phyloP scores from a whole-genome alignment of 129 eudicot species.

The Solidago caesia region DNA sequence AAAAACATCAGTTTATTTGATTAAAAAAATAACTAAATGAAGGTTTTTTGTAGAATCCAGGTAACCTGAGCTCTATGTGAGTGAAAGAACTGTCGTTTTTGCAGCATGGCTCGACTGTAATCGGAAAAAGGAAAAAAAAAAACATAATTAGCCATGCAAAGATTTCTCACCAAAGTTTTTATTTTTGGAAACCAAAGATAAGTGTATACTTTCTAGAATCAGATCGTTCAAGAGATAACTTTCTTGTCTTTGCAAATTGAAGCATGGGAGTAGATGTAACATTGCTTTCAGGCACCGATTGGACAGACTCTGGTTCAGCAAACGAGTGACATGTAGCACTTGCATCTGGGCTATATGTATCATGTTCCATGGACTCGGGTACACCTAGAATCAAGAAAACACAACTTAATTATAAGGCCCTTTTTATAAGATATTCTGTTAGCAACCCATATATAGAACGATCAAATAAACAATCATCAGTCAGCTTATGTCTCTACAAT shows the following conservation, averaged over 20 bases:
- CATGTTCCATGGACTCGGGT: slow-evolving; percentile 47
- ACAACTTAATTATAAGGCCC: not conserved
- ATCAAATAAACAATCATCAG: not conserved
- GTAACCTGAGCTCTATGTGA: slow-evolving; percentile 98
- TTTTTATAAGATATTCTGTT: not conserved
- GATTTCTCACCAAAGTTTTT: not conserved
- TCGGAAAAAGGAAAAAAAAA: not conserved
- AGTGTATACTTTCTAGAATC: slow-evolving; percentile 64
- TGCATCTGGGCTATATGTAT: slow-evolving; percentile 57
- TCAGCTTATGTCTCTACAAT: not conserved
- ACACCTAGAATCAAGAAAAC: slow-evolving; percentile 37
- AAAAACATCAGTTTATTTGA: not conserved
- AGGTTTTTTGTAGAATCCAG: not conserved
- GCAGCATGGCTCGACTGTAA: slow-evolving; percentile 76
- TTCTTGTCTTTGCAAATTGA: slow-evolving; percentile 90
- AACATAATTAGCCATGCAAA: not conserved
- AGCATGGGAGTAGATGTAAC: slow-evolving; percentile 59
- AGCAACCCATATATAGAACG: not conserved
- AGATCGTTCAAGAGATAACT: slow-evolving; percentile 74
- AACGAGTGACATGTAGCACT: slow-evolving; percentile 57
- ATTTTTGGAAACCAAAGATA: not conserved
- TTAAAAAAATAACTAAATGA: not conserved
- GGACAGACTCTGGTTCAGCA: slow-evolving; percentile 74
- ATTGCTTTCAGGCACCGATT: slow-evolving; percentile 63
- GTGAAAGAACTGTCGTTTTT: slow-evolving; percentile 91